Base-by-base conservation (phyloP, 495 filamentous ascomycete genomes). In the Apodospora peruviana region DNA sequence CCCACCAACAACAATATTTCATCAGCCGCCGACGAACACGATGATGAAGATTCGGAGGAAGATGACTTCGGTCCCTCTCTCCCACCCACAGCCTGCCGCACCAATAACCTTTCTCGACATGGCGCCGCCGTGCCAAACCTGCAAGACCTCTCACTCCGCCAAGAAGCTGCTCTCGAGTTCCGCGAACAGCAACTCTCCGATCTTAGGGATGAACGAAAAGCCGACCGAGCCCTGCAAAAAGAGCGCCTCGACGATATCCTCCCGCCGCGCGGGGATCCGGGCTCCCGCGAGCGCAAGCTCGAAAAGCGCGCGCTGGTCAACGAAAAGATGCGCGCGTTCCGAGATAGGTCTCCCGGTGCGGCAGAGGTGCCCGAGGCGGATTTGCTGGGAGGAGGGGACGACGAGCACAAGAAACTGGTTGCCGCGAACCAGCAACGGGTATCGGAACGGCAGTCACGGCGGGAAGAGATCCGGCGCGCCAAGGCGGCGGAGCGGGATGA, bases 251-350 rank as follows among this genome's bases (percentile, higher is more conserved):
- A 96, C 9, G 91, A 96, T 48, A 32, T 32, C 27, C 68, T 95
- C 10, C 78, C 74, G 0, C 91, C 93, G 3, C 86, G 89, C 12
- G 88, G 91, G 0, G 90, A 91, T 41, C 68, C 91, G 0, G 90
- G 91, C 1, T 90, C 88, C 2, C 81, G 83, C 21, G 93, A 95
- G 65, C 81, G 91, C 8, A 79, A 81, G 46, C 74, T 98, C 4
- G 91, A 98, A 73, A 96, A 96, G 73, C 55, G 83, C 40, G 60
- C 63, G 35, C 76, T 73, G 48, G 53, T 76, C 11, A 76, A 72
- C 47, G 81, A 78, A 11, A 79, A 77, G 67, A 71, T 85, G 67
- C 64, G 72, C 5, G 67, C 66, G 17, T 88, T 85, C 52, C 68
- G 79, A 1, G 80, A 87, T 9, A 75, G 71, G 56, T 78, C 74